Evolutionary conservation across 148 eudicot species (phyloP).

Genomic region (Drosera capensis): DNA sequence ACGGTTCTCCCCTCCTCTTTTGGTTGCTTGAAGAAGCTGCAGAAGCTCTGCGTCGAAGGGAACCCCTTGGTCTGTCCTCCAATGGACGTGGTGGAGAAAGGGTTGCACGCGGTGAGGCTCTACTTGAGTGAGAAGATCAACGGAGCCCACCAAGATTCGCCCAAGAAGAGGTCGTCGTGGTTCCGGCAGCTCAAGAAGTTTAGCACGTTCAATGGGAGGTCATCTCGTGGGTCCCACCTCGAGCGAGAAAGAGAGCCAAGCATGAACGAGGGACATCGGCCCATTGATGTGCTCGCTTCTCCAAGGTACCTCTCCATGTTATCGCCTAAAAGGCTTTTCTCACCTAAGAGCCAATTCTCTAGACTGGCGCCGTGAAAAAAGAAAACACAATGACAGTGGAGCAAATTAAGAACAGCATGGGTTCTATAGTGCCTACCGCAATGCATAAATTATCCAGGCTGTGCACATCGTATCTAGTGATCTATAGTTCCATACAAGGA

Average conservation of each 20-base stretch:
- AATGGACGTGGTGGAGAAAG: slow-evolving; percentile 42
- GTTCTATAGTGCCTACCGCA: no score
- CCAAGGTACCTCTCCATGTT: slow-evolving; percentile 46
- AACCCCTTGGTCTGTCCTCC: slow-evolving; percentile 66
- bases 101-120: slow-evolving; percentile 33
- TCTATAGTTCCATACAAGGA: no score
- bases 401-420: no score
- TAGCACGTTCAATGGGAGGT: slow-evolving; percentile 21
- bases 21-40: slow-evolving; percentile 49
- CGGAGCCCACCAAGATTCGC: slow-evolving; percentile 14
- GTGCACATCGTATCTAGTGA: no score
- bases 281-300: slow-evolving; percentile 40
- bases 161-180: slow-evolving; percentile 53
- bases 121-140: slow-evolving; percentile 51
- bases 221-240: neutral
- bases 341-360: slow-evolving; percentile 7
- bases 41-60: slow-evolving; percentile 55
- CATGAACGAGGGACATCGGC: slow-evolving; percentile 12
- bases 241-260: slow-evolving; percentile 17
- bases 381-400: no score
- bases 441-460: no score
- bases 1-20: slow-evolving; percentile 36
- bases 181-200: slow-evolving; percentile 33
- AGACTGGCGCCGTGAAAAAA: no score
- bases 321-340: slow-evolving; percentile 49